These are phyloP conservation scores for Anethum foeniculum DNA, from an alignment of 140 eudicot species.

Conservation along the genomic window DNA sequence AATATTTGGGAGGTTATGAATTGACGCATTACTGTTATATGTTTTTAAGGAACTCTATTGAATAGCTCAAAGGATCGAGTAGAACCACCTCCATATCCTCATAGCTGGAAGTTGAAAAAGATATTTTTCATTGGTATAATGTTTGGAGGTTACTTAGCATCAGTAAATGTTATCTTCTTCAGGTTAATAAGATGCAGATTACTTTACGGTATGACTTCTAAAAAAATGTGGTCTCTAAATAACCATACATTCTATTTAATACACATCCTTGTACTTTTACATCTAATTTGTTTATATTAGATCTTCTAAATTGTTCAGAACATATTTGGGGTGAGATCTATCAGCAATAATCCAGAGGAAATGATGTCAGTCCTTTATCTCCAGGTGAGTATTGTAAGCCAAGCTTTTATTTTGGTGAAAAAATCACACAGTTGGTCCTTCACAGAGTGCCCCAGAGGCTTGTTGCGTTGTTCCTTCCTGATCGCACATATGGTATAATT, in stretches of 20 bases:
- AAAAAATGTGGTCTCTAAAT: background rate
- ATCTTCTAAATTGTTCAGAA: conserved; percentile 26
- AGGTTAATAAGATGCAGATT: conserved; percentile 72
- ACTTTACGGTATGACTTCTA: conserved; percentile 46
- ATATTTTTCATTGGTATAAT: conserved; percentile 82
- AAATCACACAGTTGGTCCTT: conserved; percentile 88
- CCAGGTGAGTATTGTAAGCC: conserved; percentile 89
- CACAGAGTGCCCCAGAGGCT: conserved; percentile 66
- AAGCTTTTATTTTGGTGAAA: conserved; percentile 80
- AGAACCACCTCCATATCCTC: conserved; percentile 84
- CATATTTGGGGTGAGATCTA: conserved; percentile 46
- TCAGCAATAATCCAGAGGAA: conserved; percentile 35
- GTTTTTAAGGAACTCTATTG: conserved; percentile 65
- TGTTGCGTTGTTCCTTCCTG: conserved; percentile 55
- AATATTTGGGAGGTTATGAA: background rate
- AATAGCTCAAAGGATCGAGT: conserved; percentile 93
- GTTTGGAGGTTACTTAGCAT: conserved; percentile 80
- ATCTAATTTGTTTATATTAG: background rate
- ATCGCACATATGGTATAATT: conserved; percentile 75
- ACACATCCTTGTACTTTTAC: background rate
- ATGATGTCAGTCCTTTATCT: conserved; percentile 91
- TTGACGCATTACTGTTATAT: background rate
- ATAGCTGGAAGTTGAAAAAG: conserved; percentile 87
- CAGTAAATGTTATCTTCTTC: conserved; percentile 86
- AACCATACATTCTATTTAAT: background rate